Conservation (phyloP, 1,284 basidiomycete species). For the Moesziomyces sp. region DNA sequence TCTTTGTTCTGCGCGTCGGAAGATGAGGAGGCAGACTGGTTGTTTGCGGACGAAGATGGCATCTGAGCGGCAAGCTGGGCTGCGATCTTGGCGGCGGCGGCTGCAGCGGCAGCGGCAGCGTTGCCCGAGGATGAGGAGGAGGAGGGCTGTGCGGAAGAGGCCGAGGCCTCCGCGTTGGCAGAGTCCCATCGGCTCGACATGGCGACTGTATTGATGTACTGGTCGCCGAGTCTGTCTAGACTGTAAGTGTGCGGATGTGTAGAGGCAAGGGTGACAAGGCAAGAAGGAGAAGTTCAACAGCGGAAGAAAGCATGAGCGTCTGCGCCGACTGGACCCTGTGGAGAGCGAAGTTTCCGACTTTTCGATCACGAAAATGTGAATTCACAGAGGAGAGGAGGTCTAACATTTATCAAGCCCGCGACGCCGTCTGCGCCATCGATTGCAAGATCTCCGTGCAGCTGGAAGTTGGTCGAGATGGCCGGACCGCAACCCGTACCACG, state of each 20-base stretch:
- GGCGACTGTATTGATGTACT: conserved; percentile 67
- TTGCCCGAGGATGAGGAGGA: conserved; percentile 9
- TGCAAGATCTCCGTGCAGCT: conserved; percentile 9
- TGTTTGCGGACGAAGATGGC: conserved; percentile 68
- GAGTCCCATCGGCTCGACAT: conserved; percentile 43
- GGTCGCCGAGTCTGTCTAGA: conserved; percentile 83
- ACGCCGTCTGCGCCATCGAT: conserved; percentile 70
- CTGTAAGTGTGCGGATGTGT: neutral
- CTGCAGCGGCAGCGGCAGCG: conserved; percentile 45
- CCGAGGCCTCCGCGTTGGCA: conserved; percentile 26
- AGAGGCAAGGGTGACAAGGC: neutral
- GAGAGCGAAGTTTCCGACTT: too few relatives aligned
- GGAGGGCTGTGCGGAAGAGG: conserved; percentile 25
- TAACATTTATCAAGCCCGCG: conserved; percentile 69
- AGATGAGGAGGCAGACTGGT: conserved; percentile 47
- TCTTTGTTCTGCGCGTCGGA: conserved; percentile 70
- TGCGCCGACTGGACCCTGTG: too few relatives aligned
- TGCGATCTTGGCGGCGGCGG: conserved; percentile 62
- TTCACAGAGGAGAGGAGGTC: neutral
- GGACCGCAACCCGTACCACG: conserved; percentile 23
- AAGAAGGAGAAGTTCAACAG: too few relatives aligned
- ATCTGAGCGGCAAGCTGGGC: conserved; percentile 50
- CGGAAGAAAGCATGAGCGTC: too few relatives aligned
- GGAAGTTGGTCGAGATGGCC: conserved; percentile 7
- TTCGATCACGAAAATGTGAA: too few relatives aligned